These are phyloP conservation scores for Hortaea werneckii DNA, from an alignment of 2,329 filamentous ascomycete species.

Conservation along the genomic window DNA sequence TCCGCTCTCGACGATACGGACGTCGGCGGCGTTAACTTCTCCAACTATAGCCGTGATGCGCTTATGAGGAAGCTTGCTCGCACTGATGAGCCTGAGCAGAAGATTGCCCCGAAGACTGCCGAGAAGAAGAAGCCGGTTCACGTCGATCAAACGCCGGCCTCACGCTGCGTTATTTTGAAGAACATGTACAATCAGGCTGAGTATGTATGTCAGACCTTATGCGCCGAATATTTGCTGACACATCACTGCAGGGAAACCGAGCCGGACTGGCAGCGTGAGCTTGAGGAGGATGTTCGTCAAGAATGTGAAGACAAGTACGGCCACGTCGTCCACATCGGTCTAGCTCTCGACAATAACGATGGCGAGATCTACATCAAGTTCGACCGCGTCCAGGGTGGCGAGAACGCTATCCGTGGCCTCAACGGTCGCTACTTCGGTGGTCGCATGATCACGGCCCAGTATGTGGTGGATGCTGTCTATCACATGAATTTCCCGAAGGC, in stretches of 20 bases:
- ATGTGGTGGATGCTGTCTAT: constrained; percentile 97
- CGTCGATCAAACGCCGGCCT: constrained; percentile 82
- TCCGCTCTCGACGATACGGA: constrained; percentile 96
- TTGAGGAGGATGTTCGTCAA: constrained; percentile 83
- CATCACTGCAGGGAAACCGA: constrained; percentile 63
- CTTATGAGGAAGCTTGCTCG: constrained; percentile 98
- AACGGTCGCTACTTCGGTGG: constrained; percentile 95
- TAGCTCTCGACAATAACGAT: constrained; percentile 78
- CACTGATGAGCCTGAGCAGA: constrained; percentile 74
- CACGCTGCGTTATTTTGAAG: constrained; percentile 83
- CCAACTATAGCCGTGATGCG: constrained; percentile 95
- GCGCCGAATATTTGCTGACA: neutral
- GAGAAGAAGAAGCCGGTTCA: constrained; percentile 56
- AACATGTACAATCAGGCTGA: constrained; percentile 91
- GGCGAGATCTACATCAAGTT: constrained; percentile 99
- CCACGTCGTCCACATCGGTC: constrained; percentile 81
- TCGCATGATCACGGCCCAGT: constrained; percentile 83
- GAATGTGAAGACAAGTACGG: constrained; percentile 96
- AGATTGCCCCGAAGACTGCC: constrained; percentile 41
- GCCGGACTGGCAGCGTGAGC: constrained; percentile 70
- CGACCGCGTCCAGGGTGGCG: constrained; percentile 84
- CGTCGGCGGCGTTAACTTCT: constrained; percentile 97
- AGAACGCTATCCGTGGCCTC: constrained; percentile 94
- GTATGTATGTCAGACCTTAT: constrained; percentile 47
- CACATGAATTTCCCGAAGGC: constrained; percentile 36